Percentiles rank a stretch among this genome's conserved stretches.
Conservation (phyloP, 805 yeast genomes). For the Candida saitoana region DNA sequence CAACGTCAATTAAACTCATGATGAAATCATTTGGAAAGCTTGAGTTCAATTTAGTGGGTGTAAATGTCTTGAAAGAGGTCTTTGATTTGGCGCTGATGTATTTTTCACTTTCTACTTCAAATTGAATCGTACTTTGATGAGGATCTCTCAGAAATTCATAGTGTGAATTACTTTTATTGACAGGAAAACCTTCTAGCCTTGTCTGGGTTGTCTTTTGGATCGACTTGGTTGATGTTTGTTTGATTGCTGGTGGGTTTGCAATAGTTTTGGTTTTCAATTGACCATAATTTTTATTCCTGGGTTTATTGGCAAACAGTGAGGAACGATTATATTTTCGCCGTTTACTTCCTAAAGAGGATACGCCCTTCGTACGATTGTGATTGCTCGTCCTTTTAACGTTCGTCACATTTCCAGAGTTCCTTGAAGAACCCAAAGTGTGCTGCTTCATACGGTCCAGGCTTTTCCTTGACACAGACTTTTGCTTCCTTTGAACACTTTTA, state of each 20-base stretch:
- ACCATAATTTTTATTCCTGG: not conserved
- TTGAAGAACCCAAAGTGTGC: too few species aligned
- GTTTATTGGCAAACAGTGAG: not conserved
- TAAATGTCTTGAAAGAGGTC: slow-evolving; percentile 9
- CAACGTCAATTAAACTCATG: slow-evolving; percentile 13
- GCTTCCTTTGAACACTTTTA: too few species aligned
- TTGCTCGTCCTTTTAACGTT: not conserved
- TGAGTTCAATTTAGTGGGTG: not conserved
- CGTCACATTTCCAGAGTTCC: not conserved
- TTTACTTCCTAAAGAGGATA: not conserved
- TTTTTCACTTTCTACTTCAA: slow-evolving; percentile 32
- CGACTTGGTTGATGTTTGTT: not conserved
- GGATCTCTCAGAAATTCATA: slow-evolving; percentile 25
- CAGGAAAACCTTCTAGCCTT: not conserved
- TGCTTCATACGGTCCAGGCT: too few species aligned
- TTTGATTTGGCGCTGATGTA: not conserved
- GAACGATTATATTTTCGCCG: not conserved
- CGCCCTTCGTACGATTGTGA: not conserved
- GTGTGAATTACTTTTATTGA: slow-evolving; percentile 6
- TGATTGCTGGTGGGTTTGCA: not conserved
- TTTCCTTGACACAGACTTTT: too few species aligned
- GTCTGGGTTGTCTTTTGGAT: not conserved
- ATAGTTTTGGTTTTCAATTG: not conserved
- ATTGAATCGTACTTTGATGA: slow-evolving; percentile 22
- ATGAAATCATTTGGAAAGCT: slow-evolving; percentile 13